phyloP scores from a whole-genome alignment of 2,329 filamentous ascomycete species.

The Pestalotiopsis fici region DNA sequence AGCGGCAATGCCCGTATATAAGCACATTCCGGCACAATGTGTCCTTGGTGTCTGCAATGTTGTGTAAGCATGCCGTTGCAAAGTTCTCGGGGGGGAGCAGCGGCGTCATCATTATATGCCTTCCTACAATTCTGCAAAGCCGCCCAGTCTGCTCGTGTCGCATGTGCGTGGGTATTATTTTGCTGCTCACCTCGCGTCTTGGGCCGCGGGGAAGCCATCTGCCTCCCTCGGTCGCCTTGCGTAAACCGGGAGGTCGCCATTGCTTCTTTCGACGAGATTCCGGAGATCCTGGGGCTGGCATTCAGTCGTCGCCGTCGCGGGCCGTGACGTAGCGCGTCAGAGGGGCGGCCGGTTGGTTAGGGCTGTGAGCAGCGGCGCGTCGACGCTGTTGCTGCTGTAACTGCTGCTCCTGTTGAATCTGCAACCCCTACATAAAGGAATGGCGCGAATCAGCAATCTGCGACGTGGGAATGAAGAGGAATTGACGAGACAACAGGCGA shows the following conservation, averaged over 20 bases:
- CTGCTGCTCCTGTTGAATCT: slow-evolving; percentile 8
- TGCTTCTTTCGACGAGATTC: slow-evolving; percentile 11
- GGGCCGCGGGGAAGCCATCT: slow-evolving; percentile 35
- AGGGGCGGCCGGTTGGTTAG: background rate
- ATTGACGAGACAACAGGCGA: background rate
- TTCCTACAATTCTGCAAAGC: slow-evolving; percentile 1
- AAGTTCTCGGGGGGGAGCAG: background rate
- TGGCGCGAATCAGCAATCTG: background rate
- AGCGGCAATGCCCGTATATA: slow-evolving; percentile 91
- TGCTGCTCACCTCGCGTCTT: slow-evolving; percentile 34
- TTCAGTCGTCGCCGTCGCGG: background rate
- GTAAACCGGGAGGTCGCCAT: slow-evolving; percentile 34
- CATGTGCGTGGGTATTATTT: slow-evolving; percentile 6
- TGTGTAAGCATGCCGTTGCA: background rate
- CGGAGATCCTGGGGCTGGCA: background rate
- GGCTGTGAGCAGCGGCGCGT: slow-evolving; percentile 4
- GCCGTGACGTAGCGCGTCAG: background rate
- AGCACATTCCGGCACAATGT: slow-evolving; percentile 90
- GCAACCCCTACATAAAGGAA: slow-evolving; percentile 6
- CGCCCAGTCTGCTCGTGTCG: background rate
- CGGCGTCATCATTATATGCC: background rate
- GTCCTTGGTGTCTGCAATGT: slow-evolving; percentile 74
- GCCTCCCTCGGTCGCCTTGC: slow-evolving; percentile 30
- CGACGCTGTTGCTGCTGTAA: background rate
- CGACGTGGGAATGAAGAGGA: background rate